phyloP scores from a whole-genome alignment of 371 early-diverging fungal genomes.

The Apophysomyces ossiformis region DNA sequence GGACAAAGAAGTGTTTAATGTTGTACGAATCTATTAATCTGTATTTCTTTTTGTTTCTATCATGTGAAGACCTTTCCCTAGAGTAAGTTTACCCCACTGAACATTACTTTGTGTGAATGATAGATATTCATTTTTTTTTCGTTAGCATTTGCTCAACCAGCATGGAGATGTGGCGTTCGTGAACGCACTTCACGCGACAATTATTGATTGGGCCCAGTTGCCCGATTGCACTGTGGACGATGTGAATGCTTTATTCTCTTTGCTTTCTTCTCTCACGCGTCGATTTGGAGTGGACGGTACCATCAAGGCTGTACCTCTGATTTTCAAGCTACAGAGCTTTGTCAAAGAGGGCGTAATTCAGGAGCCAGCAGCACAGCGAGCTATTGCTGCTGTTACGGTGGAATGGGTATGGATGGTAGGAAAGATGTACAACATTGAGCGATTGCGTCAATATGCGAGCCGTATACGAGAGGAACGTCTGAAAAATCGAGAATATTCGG shows the following conservation, averaged over 20 bases:
- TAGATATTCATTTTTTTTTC: constrained; percentile 21
- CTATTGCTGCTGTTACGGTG: constrained; percentile 60
- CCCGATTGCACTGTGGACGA: constrained; percentile 61
- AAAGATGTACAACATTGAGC: constrained; percentile 38
- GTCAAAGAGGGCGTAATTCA: constrained; percentile 38
- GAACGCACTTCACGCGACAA: constrained; percentile 53
- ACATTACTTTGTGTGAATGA: constrained; percentile 10
- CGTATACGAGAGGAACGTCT: constrained; percentile 39
- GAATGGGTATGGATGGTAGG: constrained; percentile 56
- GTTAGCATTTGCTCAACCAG: constrained; percentile 31
- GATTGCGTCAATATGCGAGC: constrained; percentile 34
- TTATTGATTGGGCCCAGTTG: constrained; percentile 62
- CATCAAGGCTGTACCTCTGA: constrained; percentile 63
- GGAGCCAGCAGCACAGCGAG: constrained; percentile 55
- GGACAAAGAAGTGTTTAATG: background rate
- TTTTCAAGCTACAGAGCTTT: constrained; percentile 63
- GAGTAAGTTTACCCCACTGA: constrained; percentile 12
- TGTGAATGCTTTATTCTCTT: constrained; percentile 56
- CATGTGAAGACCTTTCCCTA: constrained; percentile 32
- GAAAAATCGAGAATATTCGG: constrained; percentile 39
- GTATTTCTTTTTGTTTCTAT: constrained; percentile 6
- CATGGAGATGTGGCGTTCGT: constrained; percentile 57
- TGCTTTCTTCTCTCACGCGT: constrained; percentile 56
- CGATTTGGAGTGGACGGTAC: constrained; percentile 66
- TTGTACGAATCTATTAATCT: background rate